These are phyloP conservation scores for Penicillium sp. DNA, from an alignment of 2,329 filamentous ascomycete genomes.

Conservation along the genomic window DNA sequence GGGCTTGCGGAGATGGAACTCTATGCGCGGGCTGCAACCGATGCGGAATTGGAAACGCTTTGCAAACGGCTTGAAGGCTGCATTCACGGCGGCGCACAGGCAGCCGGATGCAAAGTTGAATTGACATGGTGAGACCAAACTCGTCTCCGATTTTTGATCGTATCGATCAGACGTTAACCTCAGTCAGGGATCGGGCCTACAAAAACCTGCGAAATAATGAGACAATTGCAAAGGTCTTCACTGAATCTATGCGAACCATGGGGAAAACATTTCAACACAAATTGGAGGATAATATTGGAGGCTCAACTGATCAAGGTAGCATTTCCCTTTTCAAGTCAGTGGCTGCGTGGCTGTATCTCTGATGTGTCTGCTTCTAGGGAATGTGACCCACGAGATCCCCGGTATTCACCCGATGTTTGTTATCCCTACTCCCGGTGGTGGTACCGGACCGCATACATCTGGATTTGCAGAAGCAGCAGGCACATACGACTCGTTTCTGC, in stretches of 20 bases:
- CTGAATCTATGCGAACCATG: background rate
- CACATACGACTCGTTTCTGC: constrained; percentile 1
- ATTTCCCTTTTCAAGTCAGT: background rate
- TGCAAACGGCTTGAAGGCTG: background rate
- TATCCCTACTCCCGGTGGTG: constrained; percentile 1
- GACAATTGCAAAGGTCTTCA: background rate
- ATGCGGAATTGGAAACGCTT: background rate
- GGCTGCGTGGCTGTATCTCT: background rate
- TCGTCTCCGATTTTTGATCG: too few relatives aligned
- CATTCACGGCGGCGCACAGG: background rate
- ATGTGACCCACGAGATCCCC: constrained; percentile 3
- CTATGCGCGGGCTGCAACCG: background rate
- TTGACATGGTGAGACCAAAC: background rate
- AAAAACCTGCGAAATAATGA: background rate
- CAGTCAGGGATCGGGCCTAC: background rate
- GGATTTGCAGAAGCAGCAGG: constrained; percentile 1
- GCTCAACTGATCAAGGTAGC: background rate
- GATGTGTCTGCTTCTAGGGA: background rate
- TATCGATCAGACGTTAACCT: background rate
- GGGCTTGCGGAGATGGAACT: constrained; percentile 1
- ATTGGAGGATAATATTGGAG: background rate
- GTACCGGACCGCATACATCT: background rate
- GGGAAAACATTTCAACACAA: background rate
- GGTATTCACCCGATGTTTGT: constrained; percentile 3
- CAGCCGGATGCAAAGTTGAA: background rate